Evolutionary conservation across 345 rosid genomes (phyloP).

Genomic region (Kernera saxatilis): DNA sequence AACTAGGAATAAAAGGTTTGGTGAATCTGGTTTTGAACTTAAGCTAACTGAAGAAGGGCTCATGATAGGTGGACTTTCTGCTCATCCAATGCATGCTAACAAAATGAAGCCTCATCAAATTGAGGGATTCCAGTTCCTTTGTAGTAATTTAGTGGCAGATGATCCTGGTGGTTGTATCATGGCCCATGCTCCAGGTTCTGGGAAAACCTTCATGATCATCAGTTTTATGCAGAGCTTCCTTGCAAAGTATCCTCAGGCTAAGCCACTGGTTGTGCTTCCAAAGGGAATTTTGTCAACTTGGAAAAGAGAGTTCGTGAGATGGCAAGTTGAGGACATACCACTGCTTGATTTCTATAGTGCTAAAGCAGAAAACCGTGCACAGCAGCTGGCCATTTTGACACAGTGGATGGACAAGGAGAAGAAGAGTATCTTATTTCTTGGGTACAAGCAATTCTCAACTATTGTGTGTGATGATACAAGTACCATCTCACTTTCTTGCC

Average conservation of each 20-base stretch:
- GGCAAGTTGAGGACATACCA: constrained; percentile 91
- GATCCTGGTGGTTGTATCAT: constrained; percentile 91
- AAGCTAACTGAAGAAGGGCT: constrained; percentile 49
- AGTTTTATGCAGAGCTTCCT: constrained; percentile 95
- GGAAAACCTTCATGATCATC: constrained; percentile 94
- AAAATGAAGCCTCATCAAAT: constrained; percentile 91
- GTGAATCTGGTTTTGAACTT: constrained; percentile 43
- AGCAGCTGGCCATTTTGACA: constrained; percentile 65
- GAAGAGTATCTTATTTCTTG: constrained; percentile 87
- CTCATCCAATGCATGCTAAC: constrained; percentile 84
- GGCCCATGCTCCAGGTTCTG: constrained; percentile 99
- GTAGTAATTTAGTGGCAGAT: constrained; percentile 69
- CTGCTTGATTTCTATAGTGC: constrained; percentile 69
- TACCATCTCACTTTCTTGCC: constrained; percentile 41
- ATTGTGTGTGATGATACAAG: constrained; percentile 59
- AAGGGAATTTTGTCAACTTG: constrained; percentile 84
- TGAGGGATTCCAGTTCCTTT: constrained; percentile 89
- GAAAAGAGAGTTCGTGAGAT: constrained; percentile 77
- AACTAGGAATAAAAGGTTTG: constrained; percentile 35
- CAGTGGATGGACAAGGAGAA: constrained; percentile 73
- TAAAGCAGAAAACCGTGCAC: constrained; percentile 75
- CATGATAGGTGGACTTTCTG: constrained; percentile 56
- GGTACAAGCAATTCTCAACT: constrained; percentile 86
- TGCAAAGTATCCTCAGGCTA: constrained; percentile 81
- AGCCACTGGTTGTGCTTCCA: constrained; percentile 86